Base-by-base conservation (phyloP, 768 basidiomycete species). In the Termitomyces sp. region DNA sequence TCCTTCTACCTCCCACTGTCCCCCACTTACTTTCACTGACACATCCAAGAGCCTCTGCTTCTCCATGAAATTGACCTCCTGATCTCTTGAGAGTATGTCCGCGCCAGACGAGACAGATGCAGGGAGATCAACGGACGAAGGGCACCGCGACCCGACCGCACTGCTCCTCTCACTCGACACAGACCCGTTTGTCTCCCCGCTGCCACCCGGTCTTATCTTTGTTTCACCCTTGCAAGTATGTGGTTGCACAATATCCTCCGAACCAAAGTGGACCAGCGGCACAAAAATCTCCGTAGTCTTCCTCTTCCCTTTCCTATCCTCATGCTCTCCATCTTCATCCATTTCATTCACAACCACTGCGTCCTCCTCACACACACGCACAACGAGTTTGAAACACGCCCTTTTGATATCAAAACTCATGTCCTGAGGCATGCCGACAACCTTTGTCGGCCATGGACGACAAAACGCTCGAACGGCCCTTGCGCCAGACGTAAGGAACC, bases 231-330 rank as follows among this genome's bases (percentile, higher is more conserved):
- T 51, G 30, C 13, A 16, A 16, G 40, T 38, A 20, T 43, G 53
- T 32, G 26, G 53, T 24, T 56, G 28, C 45, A 62, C 52, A 20
- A 65, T 22, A 40, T 61, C 33, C 43, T 63, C 61, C 22, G n/a
- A 77, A 3, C 88, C 91, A 68, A 86, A 99, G 68, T 99, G 97
- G 20, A 96, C 86, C 50, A 93, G 77, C 5, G 97, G 97, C 1
- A 98, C 69, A 68, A 82, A 99, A 22, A 98, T 86, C 77, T 97
- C 97, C 20, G 94, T 98, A n/a, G 86, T 79, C 1, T 83, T 72
- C 30, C 68, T 68, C 18, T 76, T 74, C 2, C 69, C 68, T 6
- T 58, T 51, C 30, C 24, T 35, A 1, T 18, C 18, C 10, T 52
- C 50, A 2, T 48, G 20, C 10, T 59, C 51, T 9, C 26, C 48